A percentile compares a stretch with the other conserved stretches of the same genome.
Evolutionary conservation across 2,329 filamentous ascomycete genomes (phyloP).

Genomic region (Aspergillus bombycis): DNA sequence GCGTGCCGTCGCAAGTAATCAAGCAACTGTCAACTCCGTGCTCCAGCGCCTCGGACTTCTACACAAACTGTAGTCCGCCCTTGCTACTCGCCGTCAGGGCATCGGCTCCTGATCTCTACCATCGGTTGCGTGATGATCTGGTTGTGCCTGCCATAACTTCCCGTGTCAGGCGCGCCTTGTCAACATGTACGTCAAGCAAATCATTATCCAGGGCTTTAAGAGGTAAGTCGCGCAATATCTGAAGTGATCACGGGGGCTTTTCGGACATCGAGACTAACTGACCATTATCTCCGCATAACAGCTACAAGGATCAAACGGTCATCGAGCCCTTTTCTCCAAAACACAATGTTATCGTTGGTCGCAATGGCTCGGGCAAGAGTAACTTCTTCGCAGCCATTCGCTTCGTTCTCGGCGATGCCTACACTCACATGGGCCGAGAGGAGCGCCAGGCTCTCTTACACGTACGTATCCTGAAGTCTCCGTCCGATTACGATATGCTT

Average conservation of each 20-base stretch:
- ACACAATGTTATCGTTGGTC: conserved; percentile 97
- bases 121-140: conserved; percentile 34
- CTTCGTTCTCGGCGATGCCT: conserved; percentile 96
- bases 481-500: conserved; percentile 20
- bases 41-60: conserved; percentile 1
- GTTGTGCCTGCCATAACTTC: conserved; percentile 25
- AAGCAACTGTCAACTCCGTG: conserved; percentile 6
- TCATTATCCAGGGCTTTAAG: conserved; percentile 99
- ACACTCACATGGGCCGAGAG: conserved; percentile 92
- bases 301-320: conserved; percentile 99
- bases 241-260: not conserved
- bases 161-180: conserved; percentile 33
- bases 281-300: conserved; percentile 40
- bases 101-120: conserved; percentile 11
- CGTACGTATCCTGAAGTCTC: conserved; percentile 41
- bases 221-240: conserved; percentile 62
- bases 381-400: conserved; percentile 99
- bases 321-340: conserved; percentile 98
- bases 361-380: conserved; percentile 98
- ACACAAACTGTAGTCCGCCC: conserved; percentile 3
- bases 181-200: conserved; percentile 98
- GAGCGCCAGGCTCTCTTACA: conserved; percentile 96
- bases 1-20: conserved; percentile 25
- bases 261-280: not conserved
- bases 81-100: not conserved